A percentile compares a stretch with the other conserved stretches of the same genome.
These are phyloP conservation scores for Ammopiptanthus mongolicus DNA, from an alignment of 306 rosid genomes.

Conservation along the genomic window DNA sequence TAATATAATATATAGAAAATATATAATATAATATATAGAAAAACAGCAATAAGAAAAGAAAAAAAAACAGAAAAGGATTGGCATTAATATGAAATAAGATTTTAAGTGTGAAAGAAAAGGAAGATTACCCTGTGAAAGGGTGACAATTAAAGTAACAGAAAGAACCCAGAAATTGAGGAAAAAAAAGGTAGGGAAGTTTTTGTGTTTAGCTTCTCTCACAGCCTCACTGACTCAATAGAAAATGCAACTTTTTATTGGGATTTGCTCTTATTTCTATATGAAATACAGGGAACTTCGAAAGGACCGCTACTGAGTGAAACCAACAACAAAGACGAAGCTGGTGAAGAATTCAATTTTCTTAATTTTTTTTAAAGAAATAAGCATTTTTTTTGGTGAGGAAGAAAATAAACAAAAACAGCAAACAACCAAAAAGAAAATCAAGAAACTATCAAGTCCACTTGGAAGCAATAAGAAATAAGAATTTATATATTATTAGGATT, in stretches of 20 bases:
- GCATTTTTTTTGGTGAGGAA: too few relatives aligned
- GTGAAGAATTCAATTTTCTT: conserved; percentile 6
- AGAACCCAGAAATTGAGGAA: background rate
- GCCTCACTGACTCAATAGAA: background rate
- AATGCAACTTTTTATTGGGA: background rate
- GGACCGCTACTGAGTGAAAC: conserved; percentile 28
- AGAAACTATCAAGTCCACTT: too few relatives aligned
- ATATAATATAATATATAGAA: background rate
- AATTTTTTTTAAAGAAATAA: too few relatives aligned
- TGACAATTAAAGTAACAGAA: background rate
- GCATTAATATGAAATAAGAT: background rate
- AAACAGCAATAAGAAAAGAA: background rate
- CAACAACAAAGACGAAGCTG: conserved; percentile 10
- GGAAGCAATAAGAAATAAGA: too few relatives aligned
- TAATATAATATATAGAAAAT: background rate
- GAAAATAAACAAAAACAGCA: too few relatives aligned
- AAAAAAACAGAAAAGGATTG: background rate
- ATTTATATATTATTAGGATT: too few relatives aligned
- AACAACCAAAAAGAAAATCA: too few relatives aligned
- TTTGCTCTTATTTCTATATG: background rate
- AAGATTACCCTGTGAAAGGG: conserved; percentile 19
- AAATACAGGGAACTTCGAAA: conserved; percentile 21
- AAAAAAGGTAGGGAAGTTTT: background rate
- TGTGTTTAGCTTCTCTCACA: background rate
- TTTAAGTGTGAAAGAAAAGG: background rate